Percentiles rank a stretch among this genome's conserved stretches.
Evolutionary conservation across 2,329 filamentous ascomycete genomes (phyloP).

Genomic region (Boeremia lycopersici): DNA sequence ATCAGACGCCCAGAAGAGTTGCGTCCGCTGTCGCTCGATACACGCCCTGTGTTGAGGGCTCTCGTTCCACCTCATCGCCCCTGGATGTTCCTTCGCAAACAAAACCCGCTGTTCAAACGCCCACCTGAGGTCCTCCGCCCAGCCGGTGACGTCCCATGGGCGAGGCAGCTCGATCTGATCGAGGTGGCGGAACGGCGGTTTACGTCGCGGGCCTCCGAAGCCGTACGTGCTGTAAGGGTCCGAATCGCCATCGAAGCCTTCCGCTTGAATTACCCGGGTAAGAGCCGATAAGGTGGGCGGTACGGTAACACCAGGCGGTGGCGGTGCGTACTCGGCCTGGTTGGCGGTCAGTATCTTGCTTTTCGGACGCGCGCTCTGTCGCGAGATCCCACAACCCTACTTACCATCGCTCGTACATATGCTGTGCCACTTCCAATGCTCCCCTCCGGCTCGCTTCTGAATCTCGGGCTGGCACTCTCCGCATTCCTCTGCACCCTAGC

Average conservation of each 20-base stretch:
- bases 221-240: constrained; percentile 18
- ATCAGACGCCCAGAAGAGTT: constrained; percentile 29
- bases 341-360: background rate
- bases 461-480: background rate
- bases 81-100: constrained; percentile 14
- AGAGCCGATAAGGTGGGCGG: background rate
- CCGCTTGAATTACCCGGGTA: constrained; percentile 1
- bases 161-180: constrained; percentile 18
- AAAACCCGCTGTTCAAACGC: constrained; percentile 23
- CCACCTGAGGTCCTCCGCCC: constrained; percentile 37
- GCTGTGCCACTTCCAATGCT: background rate
- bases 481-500: background rate
- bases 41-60: constrained; percentile 32
- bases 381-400: background rate
- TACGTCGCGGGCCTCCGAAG: constrained; percentile 26
- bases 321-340: constrained; percentile 13
- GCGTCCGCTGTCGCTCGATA: constrained; percentile 22
- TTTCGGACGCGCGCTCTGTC: background rate
- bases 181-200: constrained; percentile 26
- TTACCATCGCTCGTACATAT: constrained; percentile 5
- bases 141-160: constrained; percentile 24
- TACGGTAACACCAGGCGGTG: background rate
- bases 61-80: constrained; percentile 25
- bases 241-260: constrained; percentile 9
- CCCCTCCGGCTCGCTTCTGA: background rate